Evolutionary conservation across 192 early-diverging fungal genomes (phyloP).

Genomic region (Rhizophagus prolifer): DNA sequence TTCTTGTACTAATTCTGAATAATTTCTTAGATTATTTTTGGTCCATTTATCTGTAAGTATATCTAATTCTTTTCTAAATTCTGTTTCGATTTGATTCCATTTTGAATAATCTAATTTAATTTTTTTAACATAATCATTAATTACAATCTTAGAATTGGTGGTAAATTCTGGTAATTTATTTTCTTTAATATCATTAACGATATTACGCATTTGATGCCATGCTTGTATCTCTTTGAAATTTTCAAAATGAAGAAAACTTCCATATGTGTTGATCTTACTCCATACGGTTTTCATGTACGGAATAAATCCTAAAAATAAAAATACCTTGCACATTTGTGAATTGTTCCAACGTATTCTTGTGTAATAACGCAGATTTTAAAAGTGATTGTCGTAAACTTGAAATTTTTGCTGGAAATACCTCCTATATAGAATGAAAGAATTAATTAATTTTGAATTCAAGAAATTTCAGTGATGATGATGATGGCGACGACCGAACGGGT

Average conservation of each 20-base stretch:
- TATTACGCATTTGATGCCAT: slow-evolving; percentile 10
- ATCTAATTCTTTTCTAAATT: neutral
- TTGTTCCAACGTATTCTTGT: neutral
- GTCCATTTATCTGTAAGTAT: neutral
- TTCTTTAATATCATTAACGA: neutral
- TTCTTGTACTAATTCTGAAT: neutral
- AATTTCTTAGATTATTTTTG: neutral
- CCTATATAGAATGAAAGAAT: neutral
- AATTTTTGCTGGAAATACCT: neutral
- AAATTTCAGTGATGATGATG: too few species aligned
- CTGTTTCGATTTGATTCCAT: neutral
- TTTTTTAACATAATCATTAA: neutral
- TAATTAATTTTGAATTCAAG: too few species aligned
- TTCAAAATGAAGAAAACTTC: slow-evolving; percentile 13
- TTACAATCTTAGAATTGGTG: neutral
- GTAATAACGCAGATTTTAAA: neutral
- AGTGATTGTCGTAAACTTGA: neutral
- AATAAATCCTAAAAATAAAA: neutral
- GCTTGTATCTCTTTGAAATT: neutral
- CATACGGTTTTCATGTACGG: slow-evolving; percentile 1
- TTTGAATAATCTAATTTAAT: neutral
- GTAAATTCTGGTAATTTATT: neutral
- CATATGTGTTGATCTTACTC: neutral
- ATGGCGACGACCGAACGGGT: too few species aligned
- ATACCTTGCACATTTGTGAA: slow-evolving; percentile 3